Percentiles rank a stretch among this genome's conserved stretches.
Conservation (phyloP, 768 basidiomycete species). For the Macrolepiota albuminosa region DNA sequence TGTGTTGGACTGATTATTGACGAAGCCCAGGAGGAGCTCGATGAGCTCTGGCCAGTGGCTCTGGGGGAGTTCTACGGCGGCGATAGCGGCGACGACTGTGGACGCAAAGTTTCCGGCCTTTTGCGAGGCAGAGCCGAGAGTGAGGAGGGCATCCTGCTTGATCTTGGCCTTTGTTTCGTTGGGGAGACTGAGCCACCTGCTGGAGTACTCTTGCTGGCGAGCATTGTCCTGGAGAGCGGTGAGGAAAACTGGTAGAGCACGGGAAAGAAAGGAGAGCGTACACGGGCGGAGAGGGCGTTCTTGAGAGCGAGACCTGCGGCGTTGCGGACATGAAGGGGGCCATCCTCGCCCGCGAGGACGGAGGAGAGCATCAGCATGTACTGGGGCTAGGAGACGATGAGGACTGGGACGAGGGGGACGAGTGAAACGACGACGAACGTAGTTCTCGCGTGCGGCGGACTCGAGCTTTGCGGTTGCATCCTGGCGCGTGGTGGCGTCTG, state of each 20-base stretch:
- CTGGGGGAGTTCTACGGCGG: constrained; percentile 85
- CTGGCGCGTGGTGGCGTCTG: constrained; percentile 88
- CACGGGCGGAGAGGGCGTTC: constrained; percentile 88
- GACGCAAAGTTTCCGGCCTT: constrained; percentile 87
- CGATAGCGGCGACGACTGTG: constrained; percentile 92
- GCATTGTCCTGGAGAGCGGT: constrained; percentile 53
- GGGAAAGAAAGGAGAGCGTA: constrained; percentile 37
- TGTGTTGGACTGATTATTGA: constrained; percentile 68
- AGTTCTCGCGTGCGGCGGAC: constrained; percentile 81
- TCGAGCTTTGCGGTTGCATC: constrained; percentile 90
- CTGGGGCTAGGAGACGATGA: constrained; percentile 55
- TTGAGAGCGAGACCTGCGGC: constrained; percentile 97
- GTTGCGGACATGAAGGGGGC: constrained; percentile 73
- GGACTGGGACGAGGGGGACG: constrained; percentile 1
- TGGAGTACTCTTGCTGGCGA: constrained; percentile 71
- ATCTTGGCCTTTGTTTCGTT: constrained; percentile 68
- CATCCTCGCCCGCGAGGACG: constrained; percentile 75
- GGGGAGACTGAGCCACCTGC: constrained; percentile 79
- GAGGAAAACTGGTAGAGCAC: constrained; percentile 8
- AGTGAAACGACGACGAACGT: constrained; percentile 48
- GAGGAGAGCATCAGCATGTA: constrained; percentile 90
- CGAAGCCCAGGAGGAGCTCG: constrained; percentile 80
- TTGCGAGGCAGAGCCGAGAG: constrained; percentile 65
- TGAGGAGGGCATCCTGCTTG: constrained; percentile 82
- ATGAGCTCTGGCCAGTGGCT: constrained; percentile 90